These are phyloP conservation scores for Lathyrus tuberosus DNA, from an alignment of 306 rosid species.

Conservation along the genomic window DNA sequence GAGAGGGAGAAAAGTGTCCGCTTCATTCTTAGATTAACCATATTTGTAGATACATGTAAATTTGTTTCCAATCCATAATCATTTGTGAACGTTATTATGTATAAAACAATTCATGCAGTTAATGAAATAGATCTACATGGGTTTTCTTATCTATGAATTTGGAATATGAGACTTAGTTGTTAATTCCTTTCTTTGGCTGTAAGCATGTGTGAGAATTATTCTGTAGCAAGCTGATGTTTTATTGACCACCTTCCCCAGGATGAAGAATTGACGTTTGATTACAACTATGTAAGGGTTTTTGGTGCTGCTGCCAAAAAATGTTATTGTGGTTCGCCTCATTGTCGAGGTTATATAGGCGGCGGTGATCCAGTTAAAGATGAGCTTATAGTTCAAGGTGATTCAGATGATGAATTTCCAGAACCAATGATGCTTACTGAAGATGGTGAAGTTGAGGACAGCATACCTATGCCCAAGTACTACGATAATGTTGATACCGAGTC, in stretches of 20 bases:
- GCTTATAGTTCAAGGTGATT: slow-evolving; percentile 80
- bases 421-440: slow-evolving; percentile 67
- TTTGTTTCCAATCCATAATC: slow-evolving; percentile 15
- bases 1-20: not conserved
- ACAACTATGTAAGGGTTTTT: slow-evolving; percentile 98
- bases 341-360: slow-evolving; percentile 91
- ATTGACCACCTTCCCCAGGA: slow-evolving; percentile 58
- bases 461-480: slow-evolving; percentile 38
- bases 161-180: slow-evolving; percentile 33
- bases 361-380: slow-evolving; percentile 82
- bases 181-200: slow-evolving; percentile 34
- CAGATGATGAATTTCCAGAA: slow-evolving; percentile 94
- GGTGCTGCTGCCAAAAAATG: slow-evolving; percentile 99
- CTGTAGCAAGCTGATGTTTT: slow-evolving; percentile 31
- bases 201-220: slow-evolving; percentile 31
- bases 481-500: slow-evolving; percentile 41
- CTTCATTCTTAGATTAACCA: slow-evolving; percentile 32
- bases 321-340: slow-evolving; percentile 74
- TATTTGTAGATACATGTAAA: slow-evolving; percentile 27
- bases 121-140: slow-evolving; percentile 22
- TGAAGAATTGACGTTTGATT: slow-evolving; percentile 99
- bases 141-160: slow-evolving; percentile 18
- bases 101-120: slow-evolving; percentile 20
- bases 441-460: slow-evolving; percentile 47
- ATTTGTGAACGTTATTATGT: slow-evolving; percentile 20